Percentiles rank a stretch among this genome's conserved stretches.
Conservation (phyloP, 768 basidiomycete species). For the Lactarius hatsudake region DNA sequence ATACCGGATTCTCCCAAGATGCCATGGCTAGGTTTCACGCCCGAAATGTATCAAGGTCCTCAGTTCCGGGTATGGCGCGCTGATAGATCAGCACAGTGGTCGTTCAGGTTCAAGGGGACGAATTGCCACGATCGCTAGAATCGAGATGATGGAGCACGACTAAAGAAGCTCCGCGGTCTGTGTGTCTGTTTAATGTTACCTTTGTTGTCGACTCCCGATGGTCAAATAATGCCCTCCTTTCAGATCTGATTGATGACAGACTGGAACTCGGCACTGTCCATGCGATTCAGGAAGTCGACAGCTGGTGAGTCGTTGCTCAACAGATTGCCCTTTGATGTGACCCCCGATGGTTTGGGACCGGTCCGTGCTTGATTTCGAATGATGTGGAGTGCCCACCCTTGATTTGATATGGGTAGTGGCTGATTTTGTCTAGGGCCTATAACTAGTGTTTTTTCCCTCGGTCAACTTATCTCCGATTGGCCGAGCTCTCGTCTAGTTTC, state of each 20-base stretch:
- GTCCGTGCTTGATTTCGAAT: not conserved
- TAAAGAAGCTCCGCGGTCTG: not conserved
- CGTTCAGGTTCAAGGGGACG: not conserved
- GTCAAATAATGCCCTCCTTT: not conserved
- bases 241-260: slow-evolving; percentile 10
- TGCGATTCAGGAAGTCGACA: not conserved
- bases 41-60: slow-evolving; percentile 1
- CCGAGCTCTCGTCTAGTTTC: not conserved
- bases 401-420: not conserved
- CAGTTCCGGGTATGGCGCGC: not conserved
- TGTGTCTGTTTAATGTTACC: not conserved
- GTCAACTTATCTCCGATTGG: not conserved
- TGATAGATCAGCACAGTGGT: slow-evolving; percentile 2
- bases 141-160: slow-evolving; percentile 3
- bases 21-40: slow-evolving; percentile 25
- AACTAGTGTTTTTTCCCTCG: not conserved
- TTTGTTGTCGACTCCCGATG: not conserved
- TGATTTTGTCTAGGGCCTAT: not conserved
- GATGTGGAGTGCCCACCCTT: not conserved
- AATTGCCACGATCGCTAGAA: slow-evolving; percentile 2
- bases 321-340: not conserved
- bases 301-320: not conserved
- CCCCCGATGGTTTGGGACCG: not conserved
- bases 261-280: not conserved
- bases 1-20: slow-evolving; percentile 33